Conservation (phyloP, 441 rosid genomes). For the Arabidopsis hybrid region DNA sequence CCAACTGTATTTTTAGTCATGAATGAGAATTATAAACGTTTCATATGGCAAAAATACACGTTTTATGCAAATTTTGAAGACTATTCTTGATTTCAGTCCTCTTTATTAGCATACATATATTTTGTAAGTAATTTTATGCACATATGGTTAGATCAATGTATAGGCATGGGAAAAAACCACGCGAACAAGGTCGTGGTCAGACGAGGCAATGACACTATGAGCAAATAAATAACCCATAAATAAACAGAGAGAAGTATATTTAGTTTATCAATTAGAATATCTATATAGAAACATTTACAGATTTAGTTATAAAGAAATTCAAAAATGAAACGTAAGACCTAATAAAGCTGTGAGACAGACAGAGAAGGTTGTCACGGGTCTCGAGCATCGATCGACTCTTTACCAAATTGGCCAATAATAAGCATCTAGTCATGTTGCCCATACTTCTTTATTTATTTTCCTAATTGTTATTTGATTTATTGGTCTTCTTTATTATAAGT, state of each 20-base stretch:
- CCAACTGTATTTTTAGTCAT: neutral
- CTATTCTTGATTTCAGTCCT: neutral
- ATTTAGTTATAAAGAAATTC: neutral
- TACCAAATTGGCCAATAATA: conserved; percentile 24
- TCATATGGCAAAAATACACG: neutral
- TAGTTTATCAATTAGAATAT: neutral
- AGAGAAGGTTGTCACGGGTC: conserved; percentile 42
- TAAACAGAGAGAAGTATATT: neutral
- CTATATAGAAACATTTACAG: neutral
- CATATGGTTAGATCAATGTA: neutral
- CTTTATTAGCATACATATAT: too few species aligned
- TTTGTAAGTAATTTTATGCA: neutral
- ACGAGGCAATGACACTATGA: neutral
- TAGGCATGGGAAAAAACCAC: neutral
- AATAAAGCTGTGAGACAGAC: conserved; percentile 35
- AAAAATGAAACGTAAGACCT: conserved; percentile 34
- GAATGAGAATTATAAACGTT: neutral
- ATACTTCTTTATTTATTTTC: conserved; percentile 20
- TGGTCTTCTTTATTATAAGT: neutral
- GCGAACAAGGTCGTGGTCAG: conserved; percentile 14
- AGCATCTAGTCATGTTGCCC: conserved; percentile 44
- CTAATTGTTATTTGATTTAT: conserved; percentile 3
- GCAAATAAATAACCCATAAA: neutral
- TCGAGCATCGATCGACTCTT: conserved; percentile 20
- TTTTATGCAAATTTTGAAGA: neutral